Evolutionary conservation across 2,329 filamentous ascomycete species (phyloP).

Genomic region (Beauveria caledonica): DNA sequence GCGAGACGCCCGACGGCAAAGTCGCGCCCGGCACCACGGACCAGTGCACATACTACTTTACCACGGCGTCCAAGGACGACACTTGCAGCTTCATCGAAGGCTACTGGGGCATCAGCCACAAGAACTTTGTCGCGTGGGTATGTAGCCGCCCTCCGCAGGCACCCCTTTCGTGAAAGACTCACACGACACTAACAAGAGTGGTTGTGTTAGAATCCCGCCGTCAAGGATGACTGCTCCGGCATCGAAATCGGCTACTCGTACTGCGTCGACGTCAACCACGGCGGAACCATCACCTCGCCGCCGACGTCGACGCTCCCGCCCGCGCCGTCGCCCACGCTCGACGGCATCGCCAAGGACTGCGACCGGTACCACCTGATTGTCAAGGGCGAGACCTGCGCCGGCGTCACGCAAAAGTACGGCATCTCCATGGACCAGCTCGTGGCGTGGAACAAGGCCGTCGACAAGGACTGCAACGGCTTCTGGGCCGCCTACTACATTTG

Average conservation of each 20-base stretch:
- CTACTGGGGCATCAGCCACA: constrained; percentile 3
- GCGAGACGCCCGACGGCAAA: neutral
- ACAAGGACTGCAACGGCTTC: constrained; percentile 3
- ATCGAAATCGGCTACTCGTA: constrained; percentile 7
- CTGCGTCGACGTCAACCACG: constrained; percentile 10
- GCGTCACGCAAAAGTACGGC: constrained; percentile 5
- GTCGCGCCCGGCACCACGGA: neutral
- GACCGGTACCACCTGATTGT: constrained; percentile 9
- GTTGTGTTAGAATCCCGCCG: constrained; percentile 10
- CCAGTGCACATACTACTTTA: constrained; percentile 4
- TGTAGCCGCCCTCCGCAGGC: neutral
- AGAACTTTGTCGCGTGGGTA: constrained; percentile 8
- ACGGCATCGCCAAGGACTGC: constrained; percentile 9
- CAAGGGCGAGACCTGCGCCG: constrained; percentile 5
- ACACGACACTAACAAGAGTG: neutral
- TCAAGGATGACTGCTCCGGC: constrained; percentile 6
- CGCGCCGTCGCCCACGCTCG: neutral
- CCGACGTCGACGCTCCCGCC: neutral
- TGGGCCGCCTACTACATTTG: neutral
- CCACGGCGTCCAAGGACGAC: neutral
- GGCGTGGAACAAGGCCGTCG: constrained; percentile 10
- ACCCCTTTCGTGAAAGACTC: neutral
- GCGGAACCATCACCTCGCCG: neutral
- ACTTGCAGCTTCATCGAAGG: neutral
- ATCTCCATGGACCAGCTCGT: constrained; percentile 8